phyloP scores from a whole-genome alignment of 768 basidiomycete genomes.

The Russula sp. region DNA sequence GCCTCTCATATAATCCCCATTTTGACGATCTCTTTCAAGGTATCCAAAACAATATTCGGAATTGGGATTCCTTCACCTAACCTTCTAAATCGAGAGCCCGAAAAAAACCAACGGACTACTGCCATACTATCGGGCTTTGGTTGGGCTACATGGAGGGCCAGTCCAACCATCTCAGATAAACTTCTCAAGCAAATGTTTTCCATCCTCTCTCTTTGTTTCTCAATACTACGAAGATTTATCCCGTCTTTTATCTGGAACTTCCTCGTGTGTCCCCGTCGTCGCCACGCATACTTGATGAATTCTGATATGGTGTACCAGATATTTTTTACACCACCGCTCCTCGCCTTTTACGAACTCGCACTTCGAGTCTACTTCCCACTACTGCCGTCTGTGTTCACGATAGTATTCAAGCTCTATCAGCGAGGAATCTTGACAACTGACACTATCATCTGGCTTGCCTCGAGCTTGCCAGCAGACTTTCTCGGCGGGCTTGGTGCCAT shows the following conservation, averaged over 20 bases:
- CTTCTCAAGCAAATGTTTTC: not conserved
- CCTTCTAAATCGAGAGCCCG: not conserved
- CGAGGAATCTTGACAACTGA: not conserved
- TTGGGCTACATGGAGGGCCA: not conserved
- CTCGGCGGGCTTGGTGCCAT: not conserved
- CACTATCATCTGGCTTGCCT: conserved; percentile 7
- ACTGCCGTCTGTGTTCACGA: not conserved
- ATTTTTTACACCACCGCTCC: not conserved
- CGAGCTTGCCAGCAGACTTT: conserved; percentile 4
- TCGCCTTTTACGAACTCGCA: conserved; percentile 14
- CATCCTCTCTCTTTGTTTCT: not conserved
- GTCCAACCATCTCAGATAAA: not conserved
- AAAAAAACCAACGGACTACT: not conserved
- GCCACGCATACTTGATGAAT: not conserved
- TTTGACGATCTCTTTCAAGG: not conserved
- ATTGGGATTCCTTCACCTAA: not conserved
- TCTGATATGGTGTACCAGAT: conserved; percentile 2
- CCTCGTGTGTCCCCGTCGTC: not conserved
- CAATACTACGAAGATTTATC: conserved; percentile 1
- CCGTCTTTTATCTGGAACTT: not conserved
- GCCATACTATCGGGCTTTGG: not conserved
- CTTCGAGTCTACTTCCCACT: conserved; percentile 1
- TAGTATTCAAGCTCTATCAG: conserved; percentile 6
- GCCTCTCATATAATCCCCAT: not conserved
- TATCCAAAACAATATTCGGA: not conserved